Conservation (phyloP, 306 rosid species). For the Aeschynomene evenia region DNA sequence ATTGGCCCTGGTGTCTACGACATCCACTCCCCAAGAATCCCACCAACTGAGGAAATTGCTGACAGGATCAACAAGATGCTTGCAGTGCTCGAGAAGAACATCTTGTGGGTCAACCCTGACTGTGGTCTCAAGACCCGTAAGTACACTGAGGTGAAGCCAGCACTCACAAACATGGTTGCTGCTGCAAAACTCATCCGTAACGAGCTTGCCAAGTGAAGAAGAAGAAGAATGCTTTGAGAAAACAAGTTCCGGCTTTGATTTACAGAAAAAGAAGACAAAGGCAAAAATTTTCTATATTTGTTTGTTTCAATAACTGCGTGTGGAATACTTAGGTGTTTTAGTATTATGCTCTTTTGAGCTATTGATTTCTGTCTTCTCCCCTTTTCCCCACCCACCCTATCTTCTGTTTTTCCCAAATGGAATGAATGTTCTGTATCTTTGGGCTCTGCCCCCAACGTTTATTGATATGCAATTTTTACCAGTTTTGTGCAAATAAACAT, state of each 20-base stretch:
- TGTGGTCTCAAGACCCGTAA: conserved; percentile 96
- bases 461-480: conserved; percentile 31
- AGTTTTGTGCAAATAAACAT: conserved; percentile 35
- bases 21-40: conserved; percentile 93
- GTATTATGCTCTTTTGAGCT: conserved; percentile 41
- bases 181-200: conserved; percentile 85
- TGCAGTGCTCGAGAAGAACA: conserved; percentile 90
- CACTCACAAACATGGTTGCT: conserved; percentile 73
- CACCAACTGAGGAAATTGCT: conserved; percentile 87
- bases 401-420: conserved; percentile 6
- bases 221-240: no score
- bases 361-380: conserved; percentile 10
- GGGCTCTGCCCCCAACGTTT: conserved; percentile 42
- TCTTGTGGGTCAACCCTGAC: conserved; percentile 95
- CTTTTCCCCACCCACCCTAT: neutral
- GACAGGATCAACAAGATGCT: conserved; percentile 93
- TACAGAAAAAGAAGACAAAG: neutral
- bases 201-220: conserved; percentile 76
- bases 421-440: conserved; percentile 31
- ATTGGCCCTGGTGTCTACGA: conserved; percentile 95
- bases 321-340: conserved; percentile 41
- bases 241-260: no score
- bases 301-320: conserved; percentile 55
- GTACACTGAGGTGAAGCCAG: conserved; percentile 82
- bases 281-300: conserved; percentile 22